Evolutionary conservation across 805 yeast species (phyloP).

Genomic region (Candida coleopterorum): DNA sequence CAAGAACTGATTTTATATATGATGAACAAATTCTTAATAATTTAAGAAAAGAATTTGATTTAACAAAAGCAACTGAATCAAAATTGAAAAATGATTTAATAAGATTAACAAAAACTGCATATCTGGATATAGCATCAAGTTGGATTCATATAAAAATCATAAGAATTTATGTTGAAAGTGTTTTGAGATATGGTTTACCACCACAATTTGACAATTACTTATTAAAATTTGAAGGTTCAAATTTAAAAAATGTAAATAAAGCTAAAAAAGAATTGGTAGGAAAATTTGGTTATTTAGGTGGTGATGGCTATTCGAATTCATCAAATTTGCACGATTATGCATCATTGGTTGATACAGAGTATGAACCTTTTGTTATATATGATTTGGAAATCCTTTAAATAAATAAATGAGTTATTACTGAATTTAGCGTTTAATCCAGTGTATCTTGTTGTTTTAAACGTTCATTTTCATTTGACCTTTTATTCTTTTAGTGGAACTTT

Average conservation of each 20-base stretch:
- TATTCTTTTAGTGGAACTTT: too few relatives aligned
- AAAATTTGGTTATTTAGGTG: conserved; percentile 86
- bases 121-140: conserved; percentile 73
- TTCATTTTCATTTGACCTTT: too few relatives aligned
- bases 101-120: conserved; percentile 85
- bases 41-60: conserved; percentile 73
- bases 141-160: conserved; percentile 90
- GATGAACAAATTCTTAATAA: conserved; percentile 70
- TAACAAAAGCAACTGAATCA: conserved; percentile 69
- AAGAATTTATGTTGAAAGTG: conserved; percentile 87
- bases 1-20: conserved; percentile 81
- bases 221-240: conserved; percentile 38
- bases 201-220: conserved; percentile 70
- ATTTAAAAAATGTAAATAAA: conserved; percentile 38
- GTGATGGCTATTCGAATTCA: conserved; percentile 73
- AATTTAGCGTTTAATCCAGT: too few relatives aligned
- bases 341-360: conserved; percentile 87
- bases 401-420: too few relatives aligned
- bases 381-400: conserved; percentile 33
- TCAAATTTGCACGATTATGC: conserved; percentile 84
- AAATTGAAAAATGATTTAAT: conserved; percentile 71
- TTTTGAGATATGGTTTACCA: conserved; percentile 93
- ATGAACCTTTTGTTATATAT: conserved; percentile 93
- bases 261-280: conserved; percentile 67
- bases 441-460: too few relatives aligned